Base-by-base conservation (phyloP, 148 eudicot species). In the Rhododendron molle region DNA sequence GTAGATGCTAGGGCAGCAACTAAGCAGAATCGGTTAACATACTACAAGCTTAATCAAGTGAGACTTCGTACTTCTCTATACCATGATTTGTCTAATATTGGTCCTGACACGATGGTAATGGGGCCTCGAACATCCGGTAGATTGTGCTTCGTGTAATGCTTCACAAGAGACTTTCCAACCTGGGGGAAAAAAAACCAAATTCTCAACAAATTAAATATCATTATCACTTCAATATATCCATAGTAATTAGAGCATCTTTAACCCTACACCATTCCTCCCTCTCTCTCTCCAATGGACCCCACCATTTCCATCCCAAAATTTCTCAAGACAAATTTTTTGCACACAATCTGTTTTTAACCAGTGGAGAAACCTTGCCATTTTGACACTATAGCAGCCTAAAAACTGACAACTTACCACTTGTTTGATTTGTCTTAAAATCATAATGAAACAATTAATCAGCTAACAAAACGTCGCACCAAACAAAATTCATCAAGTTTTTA, bases 111-210 rank as follows among this genome's bases (percentile, higher is more conserved):
- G 72, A 96, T 90, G 50, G 94, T 95, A 85, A 95, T 90, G 16
- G 98, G 98, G 9, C 98, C 99, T 32, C 92, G 92, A 84, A 96
- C 98, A 86, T 96, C 96, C 0, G 97, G 94, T 56, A 96, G 84
- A 90, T 96, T 96, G 52, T 96, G 99, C 93, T 91, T 94, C 36
- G 97, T 95, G 83, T 93, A 96, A 90, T 94, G 96, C 85, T 96
- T 96, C 69, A 96, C 93, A 73, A 96, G 89, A 16, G 98, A 96
- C 89, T 96, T 96, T 43, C 99, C 99, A 82, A 92, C 97, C 99
- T 96, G 87, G 54, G 56, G 71, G 80, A 83, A 76, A 9, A 77
- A 82, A 86, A 78, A 8, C n/a, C 85, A 82, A 43, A 20, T 36
- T 38, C 44, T 21, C 50, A 81, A 54, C 40, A 56, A 73, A 54